phyloP scores from a whole-genome alignment of 225 moss, liverwort and hornwort species.

The Antitrichia curtipendula region DNA sequence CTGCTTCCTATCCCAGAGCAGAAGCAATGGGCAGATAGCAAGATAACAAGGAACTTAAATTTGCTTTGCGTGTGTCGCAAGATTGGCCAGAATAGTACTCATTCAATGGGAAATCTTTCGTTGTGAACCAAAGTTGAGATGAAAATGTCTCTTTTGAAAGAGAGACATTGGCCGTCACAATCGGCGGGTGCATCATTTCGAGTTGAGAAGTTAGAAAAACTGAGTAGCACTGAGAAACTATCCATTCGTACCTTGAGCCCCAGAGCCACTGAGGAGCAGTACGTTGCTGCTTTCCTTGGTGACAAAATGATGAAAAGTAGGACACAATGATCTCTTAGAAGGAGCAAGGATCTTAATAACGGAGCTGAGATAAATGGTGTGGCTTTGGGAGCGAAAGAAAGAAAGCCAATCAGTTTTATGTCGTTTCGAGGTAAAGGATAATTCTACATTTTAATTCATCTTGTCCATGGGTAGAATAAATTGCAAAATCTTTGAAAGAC shows the following conservation, averaged over 20 bases:
- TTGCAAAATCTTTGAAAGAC: background rate
- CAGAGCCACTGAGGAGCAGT: background rate
- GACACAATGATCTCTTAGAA: constrained; percentile 14
- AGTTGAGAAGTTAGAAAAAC: constrained; percentile 7
- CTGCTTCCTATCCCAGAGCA: background rate
- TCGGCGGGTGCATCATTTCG: constrained; percentile 11
- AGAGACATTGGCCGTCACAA: constrained; percentile 10
- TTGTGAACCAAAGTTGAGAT: constrained; percentile 14
- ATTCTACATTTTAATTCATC: background rate
- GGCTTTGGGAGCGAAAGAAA: background rate
- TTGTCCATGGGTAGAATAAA: background rate
- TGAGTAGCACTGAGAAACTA: background rate
- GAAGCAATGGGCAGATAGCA: background rate
- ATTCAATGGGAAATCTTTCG: constrained; percentile 11
- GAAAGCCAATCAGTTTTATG: background rate
- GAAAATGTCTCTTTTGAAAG: background rate
- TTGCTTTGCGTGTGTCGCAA: background rate
- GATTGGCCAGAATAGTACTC: background rate
- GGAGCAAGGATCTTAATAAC: background rate
- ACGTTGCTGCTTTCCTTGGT: background rate
- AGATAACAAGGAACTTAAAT: background rate
- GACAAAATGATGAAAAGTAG: background rate
- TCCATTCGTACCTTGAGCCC: background rate
- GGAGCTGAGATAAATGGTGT: background rate
- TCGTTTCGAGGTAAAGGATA: constrained; percentile 1